These are phyloP conservation scores for Fistulinella cinereoalba DNA, from an alignment of 1,284 basidiomycete genomes.

Conservation along the genomic window DNA sequence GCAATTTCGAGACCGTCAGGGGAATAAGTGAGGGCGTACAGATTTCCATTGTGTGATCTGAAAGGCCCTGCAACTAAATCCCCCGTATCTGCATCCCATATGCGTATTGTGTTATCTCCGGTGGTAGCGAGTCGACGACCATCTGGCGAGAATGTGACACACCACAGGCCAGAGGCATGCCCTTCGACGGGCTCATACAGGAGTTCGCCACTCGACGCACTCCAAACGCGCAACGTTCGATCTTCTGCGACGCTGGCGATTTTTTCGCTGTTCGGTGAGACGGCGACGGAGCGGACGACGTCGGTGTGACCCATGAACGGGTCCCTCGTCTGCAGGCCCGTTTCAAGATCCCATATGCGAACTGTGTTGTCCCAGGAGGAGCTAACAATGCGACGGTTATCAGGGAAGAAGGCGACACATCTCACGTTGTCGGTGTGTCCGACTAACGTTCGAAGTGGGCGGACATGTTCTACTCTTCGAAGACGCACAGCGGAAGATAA, in stretches of 20 bases:
- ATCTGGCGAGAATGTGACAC: slow-evolving; percentile 33
- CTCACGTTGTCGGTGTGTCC: slow-evolving; percentile 30
- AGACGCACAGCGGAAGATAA: slow-evolving; percentile 23
- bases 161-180: slow-evolving; percentile 30
- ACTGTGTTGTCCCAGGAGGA: slow-evolving; percentile 31
- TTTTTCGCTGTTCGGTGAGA: slow-evolving; percentile 26
- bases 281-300: slow-evolving; percentile 32
- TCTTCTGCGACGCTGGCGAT: slow-evolving; percentile 32
- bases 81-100: slow-evolving; percentile 33
- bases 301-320: slow-evolving; percentile 29
- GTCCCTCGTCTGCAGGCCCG: slow-evolving; percentile 12
- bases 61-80: slow-evolving; percentile 26
- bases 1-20: slow-evolving; percentile 34
- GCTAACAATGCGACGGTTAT: slow-evolving; percentile 26
- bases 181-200: slow-evolving; percentile 30
- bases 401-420: slow-evolving; percentile 32
- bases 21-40: slow-evolving; percentile 30
- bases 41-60: slow-evolving; percentile 32
- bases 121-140: slow-evolving; percentile 33
- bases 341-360: slow-evolving; percentile 29
- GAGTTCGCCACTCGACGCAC: slow-evolving; percentile 19
- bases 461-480: slow-evolving; percentile 29
- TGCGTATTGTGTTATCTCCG: slow-evolving; percentile 33
- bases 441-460: slow-evolving; percentile 23
- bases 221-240: slow-evolving; percentile 32